These are phyloP conservation scores for Calycina herbarum DNA, from an alignment of 2,329 filamentous ascomycete genomes.

Conservation along the genomic window DNA sequence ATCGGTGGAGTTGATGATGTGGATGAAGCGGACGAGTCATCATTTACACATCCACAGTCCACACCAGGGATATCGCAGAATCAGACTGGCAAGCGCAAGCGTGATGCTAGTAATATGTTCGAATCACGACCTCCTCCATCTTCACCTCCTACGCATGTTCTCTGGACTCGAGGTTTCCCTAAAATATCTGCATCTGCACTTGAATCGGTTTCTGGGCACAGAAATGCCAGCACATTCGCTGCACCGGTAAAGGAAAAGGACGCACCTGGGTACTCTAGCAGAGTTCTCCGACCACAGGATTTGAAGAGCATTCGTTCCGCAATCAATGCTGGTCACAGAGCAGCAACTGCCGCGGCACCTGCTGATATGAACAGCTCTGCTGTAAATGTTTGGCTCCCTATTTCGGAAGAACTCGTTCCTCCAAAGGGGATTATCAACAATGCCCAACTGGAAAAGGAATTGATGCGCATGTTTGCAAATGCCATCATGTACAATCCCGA, in stretches of 20 bases:
- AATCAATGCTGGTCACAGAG: constrained; percentile 70
- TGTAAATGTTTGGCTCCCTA: constrained; percentile 62
- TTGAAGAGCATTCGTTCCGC: constrained; percentile 76
- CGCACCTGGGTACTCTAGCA: constrained; percentile 72
- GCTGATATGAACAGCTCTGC: constrained; percentile 55
- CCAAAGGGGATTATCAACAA: constrained; percentile 92
- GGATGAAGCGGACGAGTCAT: constrained; percentile 58
- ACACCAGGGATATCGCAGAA: constrained; percentile 36
- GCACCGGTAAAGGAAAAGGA: constrained; percentile 72
- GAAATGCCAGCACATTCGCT: constrained; percentile 77
- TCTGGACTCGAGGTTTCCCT: constrained; percentile 74
- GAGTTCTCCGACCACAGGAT: constrained; percentile 74
- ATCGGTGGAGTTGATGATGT: constrained; percentile 53
- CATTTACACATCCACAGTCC: constrained; percentile 22
- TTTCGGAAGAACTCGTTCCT: constrained; percentile 75
- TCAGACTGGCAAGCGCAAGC: constrained; percentile 55
- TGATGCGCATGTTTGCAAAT: constrained; percentile 96
- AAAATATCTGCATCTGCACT: constrained; percentile 71
- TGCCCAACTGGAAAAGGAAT: constrained; percentile 85
- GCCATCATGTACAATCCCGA: constrained; percentile 98
- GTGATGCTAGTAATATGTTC: constrained; percentile 40
- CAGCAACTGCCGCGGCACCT: constrained; percentile 62
- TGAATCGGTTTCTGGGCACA: constrained; percentile 75
- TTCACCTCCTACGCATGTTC: constrained; percentile 64
- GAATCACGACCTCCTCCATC: constrained; percentile 47